These are phyloP conservation scores for Rosa lucieae DNA, from an alignment of 306 rosid species.

Conservation along the genomic window DNA sequence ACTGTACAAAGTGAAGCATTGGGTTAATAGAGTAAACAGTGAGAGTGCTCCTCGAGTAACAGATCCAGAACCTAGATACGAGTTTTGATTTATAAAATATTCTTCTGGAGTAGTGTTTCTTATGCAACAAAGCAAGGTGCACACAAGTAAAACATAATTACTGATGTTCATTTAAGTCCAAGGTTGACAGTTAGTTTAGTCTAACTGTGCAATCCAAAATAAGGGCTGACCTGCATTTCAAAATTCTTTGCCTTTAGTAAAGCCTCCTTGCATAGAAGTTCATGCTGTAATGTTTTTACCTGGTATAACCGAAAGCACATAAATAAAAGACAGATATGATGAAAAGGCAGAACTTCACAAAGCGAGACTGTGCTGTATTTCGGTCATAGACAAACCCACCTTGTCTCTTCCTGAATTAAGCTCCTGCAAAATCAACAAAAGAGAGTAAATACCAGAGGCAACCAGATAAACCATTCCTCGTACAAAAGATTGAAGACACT, in stretches of 20 bases:
- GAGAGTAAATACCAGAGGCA: neutral
- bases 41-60: neutral
- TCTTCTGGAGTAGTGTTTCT: neutral
- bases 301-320: conserved; percentile 29
- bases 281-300: conserved; percentile 74
- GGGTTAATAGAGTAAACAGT: neutral
- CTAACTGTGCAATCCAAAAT: neutral
- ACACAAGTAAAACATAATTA: neutral
- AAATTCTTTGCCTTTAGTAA: conserved; percentile 50
- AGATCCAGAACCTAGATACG: neutral
- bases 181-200: neutral
- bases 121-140: neutral
- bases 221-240: conserved; percentile 41
- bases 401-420: conserved; percentile 72
- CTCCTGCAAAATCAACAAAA: conserved; percentile 55
- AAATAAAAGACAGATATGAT: conserved; percentile 1
- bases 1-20: neutral
- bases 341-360: neutral
- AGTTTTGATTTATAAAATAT: neutral
- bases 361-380: neutral
- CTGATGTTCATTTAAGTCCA: neutral
- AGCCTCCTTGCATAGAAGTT: conserved; percentile 66
- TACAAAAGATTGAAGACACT: conserved; percentile 1
- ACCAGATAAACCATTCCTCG: neutral
- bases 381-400: conserved; percentile 40